Conservation (phyloP, 371 early-diverging fungal genomes). For the Mucor indicus region DNA sequence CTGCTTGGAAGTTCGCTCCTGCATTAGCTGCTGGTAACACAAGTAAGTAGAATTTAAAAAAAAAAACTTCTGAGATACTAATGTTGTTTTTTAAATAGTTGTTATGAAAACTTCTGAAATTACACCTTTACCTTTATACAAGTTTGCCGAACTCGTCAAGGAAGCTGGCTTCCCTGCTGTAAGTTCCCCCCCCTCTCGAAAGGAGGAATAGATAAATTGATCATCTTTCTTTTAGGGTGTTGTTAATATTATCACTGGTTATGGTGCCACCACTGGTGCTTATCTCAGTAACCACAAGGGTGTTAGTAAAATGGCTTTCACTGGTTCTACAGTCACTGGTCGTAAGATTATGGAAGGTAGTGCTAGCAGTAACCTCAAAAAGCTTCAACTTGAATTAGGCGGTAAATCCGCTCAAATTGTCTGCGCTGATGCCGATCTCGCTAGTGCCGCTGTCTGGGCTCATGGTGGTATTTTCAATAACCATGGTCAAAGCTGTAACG, state of each 20-base stretch:
- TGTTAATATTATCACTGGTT: conserved; percentile 67
- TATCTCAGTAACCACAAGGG: conserved; percentile 24
- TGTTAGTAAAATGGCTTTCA: conserved; percentile 46
- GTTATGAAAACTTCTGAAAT: conserved; percentile 32
- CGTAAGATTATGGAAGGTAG: conserved; percentile 68
- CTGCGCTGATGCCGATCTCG: conserved; percentile 79
- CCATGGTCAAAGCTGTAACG: conserved; percentile 87
- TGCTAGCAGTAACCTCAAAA: conserved; percentile 67
- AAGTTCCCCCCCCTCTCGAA: too few relatives aligned
- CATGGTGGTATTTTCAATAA: conserved; percentile 72
- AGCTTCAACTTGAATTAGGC: conserved; percentile 84
- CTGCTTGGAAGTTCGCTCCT: conserved; percentile 82
- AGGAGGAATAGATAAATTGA: not conserved
- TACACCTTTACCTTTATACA: conserved; percentile 49
- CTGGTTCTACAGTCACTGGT: conserved; percentile 75
- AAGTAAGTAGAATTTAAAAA: conserved; percentile 34
- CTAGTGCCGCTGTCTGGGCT: conserved; percentile 65
- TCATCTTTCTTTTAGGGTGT: conserved; percentile 42
- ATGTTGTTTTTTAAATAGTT: conserved; percentile 13
- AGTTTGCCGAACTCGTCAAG: conserved; percentile 41
- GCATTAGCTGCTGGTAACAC: conserved; percentile 70
- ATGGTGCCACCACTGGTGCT: conserved; percentile 36
- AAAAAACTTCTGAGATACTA: not conserved
- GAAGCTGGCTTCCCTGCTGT: conserved; percentile 44
- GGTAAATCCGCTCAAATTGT: conserved; percentile 89